Percentiles rank a stretch among this genome's conserved stretches.
Conservation (phyloP, 805 yeast species). For the Teunomyces atbi region DNA sequence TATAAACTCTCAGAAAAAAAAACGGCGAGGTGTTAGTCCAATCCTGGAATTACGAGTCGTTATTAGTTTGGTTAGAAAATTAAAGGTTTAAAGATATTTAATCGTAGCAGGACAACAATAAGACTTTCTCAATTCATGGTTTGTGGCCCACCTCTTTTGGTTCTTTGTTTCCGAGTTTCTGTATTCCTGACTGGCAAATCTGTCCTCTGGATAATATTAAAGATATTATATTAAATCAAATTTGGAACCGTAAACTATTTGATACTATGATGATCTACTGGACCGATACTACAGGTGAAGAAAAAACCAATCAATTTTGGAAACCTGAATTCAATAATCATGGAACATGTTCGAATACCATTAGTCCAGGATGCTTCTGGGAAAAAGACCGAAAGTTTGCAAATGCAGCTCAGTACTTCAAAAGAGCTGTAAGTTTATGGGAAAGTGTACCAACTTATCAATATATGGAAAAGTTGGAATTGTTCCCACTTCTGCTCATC, state of each 20-base stretch:
- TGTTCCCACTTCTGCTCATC: conserved; percentile 55
- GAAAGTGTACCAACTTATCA: conserved; percentile 61
- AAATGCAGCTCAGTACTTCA: conserved; percentile 67
- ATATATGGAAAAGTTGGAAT: conserved; percentile 64
- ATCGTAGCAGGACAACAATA: too few relatives aligned
- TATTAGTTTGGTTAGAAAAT: too few relatives aligned
- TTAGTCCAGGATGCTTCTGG: conserved; percentile 68
- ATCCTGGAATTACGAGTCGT: conserved; percentile 83
- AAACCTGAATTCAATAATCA: conserved; percentile 90
- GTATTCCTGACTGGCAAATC: conserved; percentile 37
- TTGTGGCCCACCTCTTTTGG: conserved; percentile 86
- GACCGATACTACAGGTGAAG: conserved; percentile 66
- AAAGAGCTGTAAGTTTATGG: conserved; percentile 55
- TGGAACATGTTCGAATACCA: conserved; percentile 84
- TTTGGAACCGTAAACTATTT: conserved; percentile 51
- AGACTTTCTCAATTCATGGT: conserved; percentile 74
- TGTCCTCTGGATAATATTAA: conserved; percentile 29
- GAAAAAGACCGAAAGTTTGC: conserved; percentile 26
- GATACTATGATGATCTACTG: conserved; percentile 58
- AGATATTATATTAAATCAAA: conserved; percentile 27
- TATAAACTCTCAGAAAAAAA: too few relatives aligned
- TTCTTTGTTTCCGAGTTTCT: conserved; percentile 45
- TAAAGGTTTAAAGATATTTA: too few relatives aligned
- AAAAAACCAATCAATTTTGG: conserved; percentile 58
- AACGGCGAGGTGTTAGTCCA: conserved; percentile 34